phyloP scores from a whole-genome alignment of 768 basidiomycete genomes.

The Xerocomellus intermedius region DNA sequence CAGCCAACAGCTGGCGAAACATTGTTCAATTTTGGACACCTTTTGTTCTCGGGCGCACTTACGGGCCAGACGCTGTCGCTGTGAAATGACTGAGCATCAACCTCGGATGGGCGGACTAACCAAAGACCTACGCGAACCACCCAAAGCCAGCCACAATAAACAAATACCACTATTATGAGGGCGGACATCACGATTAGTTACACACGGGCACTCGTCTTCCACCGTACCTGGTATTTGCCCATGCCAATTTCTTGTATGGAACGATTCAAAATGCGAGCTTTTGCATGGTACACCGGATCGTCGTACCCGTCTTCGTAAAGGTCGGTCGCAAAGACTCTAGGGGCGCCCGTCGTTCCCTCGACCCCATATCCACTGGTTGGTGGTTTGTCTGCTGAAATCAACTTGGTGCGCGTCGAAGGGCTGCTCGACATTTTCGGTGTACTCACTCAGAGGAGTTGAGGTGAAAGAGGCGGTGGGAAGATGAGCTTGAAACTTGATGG shows the following conservation, averaged over 20 bases:
- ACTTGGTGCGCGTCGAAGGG: not conserved
- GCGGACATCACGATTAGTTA: not conserved
- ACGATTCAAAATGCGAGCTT: constrained; percentile 46
- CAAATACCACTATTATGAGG: constrained; percentile 33
- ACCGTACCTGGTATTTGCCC: constrained; percentile 50
- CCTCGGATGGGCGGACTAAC: too few relatives aligned
- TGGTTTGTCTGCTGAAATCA: not conserved
- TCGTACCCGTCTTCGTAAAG: constrained; percentile 36
- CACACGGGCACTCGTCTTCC: not conserved
- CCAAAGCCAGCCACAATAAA: constrained; percentile 42
- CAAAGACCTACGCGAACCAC: constrained; percentile 38
- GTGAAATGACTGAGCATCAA: not conserved
- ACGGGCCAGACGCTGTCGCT: constrained; percentile 42
- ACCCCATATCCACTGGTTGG: not conserved
- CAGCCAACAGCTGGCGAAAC: constrained; percentile 36
- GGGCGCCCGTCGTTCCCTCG: not conserved
- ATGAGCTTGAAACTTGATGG: not conserved
- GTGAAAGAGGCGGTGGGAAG: not conserved
- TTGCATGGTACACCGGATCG: constrained; percentile 50
- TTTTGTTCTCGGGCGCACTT: constrained; percentile 5
- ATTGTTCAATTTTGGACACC: not conserved
- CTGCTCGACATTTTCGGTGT: not conserved
- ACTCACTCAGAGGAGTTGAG: not conserved
- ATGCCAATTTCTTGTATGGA: constrained; percentile 55
- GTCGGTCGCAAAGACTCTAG: constrained; percentile 15